These are phyloP conservation scores for Talaromyces islandicus DNA, from an alignment of 2,329 filamentous ascomycete genomes.

Conservation along the genomic window DNA sequence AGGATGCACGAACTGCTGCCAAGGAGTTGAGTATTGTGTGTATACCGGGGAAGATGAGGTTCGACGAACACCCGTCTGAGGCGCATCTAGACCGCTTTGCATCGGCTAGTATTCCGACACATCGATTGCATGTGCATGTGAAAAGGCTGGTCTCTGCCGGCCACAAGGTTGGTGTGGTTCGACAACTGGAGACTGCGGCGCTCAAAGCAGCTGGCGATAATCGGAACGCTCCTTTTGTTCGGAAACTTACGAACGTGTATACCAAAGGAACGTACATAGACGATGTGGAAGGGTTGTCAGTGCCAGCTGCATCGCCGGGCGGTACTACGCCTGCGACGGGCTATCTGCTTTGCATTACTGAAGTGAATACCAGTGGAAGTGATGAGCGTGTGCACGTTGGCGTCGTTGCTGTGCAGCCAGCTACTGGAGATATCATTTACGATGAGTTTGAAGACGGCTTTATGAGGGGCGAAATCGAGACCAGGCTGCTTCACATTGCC, in stretches of 20 bases:
- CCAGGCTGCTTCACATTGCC: constrained; percentile 86
- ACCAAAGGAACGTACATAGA: constrained; percentile 98
- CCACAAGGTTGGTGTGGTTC: constrained; percentile 91
- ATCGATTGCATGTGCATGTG: constrained; percentile 85
- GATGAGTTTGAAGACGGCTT: constrained; percentile 96
- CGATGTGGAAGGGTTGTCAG: constrained; percentile 74
- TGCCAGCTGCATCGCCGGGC: constrained; percentile 50
- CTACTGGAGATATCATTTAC: constrained; percentile 92
- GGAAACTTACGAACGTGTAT: constrained; percentile 92
- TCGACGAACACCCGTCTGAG: constrained; percentile 90
- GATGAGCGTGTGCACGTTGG: constrained; percentile 93
- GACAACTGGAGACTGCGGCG: constrained; percentile 90
- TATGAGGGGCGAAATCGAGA: constrained; percentile 95
- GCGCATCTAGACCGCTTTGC: constrained; percentile 88
- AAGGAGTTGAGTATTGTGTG: constrained; percentile 93
- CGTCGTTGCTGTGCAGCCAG: constrained; percentile 87
- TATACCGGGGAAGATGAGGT: constrained; percentile 90
- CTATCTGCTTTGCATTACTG: constrained; percentile 90
- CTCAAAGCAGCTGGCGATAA: constrained; percentile 95
- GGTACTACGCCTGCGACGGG: constrained; percentile 59
- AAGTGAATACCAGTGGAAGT: constrained; percentile 72
- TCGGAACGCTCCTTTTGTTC: constrained; percentile 81
- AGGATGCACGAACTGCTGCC: constrained; percentile 82
- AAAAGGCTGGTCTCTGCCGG: constrained; percentile 88
- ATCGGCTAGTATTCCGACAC: constrained; percentile 90